A percentile compares a stretch with the other conserved stretches of the same genome.
Conservation (phyloP, 345 rosid species). For the Citrus hindsii region DNA sequence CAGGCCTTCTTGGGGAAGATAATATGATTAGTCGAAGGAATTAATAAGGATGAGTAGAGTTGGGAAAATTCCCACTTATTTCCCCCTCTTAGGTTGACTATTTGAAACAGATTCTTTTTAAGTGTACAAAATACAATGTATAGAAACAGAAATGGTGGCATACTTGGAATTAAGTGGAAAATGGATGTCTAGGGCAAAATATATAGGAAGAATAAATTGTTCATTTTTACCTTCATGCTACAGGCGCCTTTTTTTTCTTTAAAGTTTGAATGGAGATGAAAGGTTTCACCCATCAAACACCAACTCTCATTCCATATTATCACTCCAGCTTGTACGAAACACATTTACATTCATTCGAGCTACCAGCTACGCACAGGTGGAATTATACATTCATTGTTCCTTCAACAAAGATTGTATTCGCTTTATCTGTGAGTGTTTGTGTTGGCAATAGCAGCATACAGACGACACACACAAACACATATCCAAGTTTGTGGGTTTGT, state of each 20-base stretch:
- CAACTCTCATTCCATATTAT: no score
- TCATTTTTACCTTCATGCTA: constrained; percentile 7
- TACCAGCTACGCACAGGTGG: no score
- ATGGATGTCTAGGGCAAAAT: constrained; percentile 7
- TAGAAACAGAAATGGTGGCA: constrained; percentile 14
- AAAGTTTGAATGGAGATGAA: no score
- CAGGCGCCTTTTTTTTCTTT: background rate
- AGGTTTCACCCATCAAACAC: no score
- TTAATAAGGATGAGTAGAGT: constrained; percentile 11
- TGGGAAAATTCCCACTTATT: constrained; percentile 10
- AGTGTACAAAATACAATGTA: constrained; percentile 15
- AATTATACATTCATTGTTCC: no score
- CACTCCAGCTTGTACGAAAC: no score
- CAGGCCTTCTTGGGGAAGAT: background rate
- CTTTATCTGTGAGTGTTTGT: no score
- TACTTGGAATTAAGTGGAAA: constrained; percentile 36
- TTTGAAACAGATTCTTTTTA: background rate
- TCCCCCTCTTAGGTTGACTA: constrained; percentile 27
- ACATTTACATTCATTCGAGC: no score
- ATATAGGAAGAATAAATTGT: constrained; percentile 19
- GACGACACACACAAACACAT: no score
- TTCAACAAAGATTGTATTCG: no score
- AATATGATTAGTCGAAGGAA: constrained; percentile 15
- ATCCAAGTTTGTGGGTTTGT: no score
- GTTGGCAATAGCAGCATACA: no score